Base-by-base conservation (phyloP, 768 basidiomycete species). In the Lepiota brunneoincarnata region DNA sequence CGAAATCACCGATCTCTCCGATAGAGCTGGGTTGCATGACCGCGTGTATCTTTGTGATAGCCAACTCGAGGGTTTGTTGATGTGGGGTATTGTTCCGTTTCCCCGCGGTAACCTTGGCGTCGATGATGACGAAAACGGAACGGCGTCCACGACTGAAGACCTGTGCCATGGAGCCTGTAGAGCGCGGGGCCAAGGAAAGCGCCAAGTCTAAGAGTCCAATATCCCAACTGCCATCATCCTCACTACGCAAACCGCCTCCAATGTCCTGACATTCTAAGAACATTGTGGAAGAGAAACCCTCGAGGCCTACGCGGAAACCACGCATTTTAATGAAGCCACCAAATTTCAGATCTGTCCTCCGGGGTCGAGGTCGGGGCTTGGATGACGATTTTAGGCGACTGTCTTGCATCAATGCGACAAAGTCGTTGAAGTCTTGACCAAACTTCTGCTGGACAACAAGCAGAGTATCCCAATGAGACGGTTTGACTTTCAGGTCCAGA, bases 21-120 rank as follows among this genome's bases (percentile, higher is more conserved):
- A 98, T 86, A 0, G 96, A 95, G 58, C 91, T 91, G 9, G 95
- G 87, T 66, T 94, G 93, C 88, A 97, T 87, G 31, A 96, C 89
- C 1, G 95, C 93, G 63, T 98, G 92, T 2, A 93, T 83, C 67
- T 88, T 91, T 6, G 80, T 82, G 20, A 95, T 69, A 1, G 73
- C 67, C 26, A 93, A 56, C 34, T 83, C 73, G 23, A 91, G 66
- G 5, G 64, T 63, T 45, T 76, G 65, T 28, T 60, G 73, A 18
- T 58, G 61, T 2, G 49, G 46, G 28, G 59, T 63, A 4, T 66
- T 61, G n/a, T 58, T 56, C 43, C 63, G 64, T 44, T 65, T 68
- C 5, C 71, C 71, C 20, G 67, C 70, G 55, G 79, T 71, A 28
- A 54, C 21, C 38, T 80, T 77, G 62, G 91, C 76, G 63, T 96